Conservation (phyloP, 768 basidiomycete species). For the Lactifluus hygrophoroides region DNA sequence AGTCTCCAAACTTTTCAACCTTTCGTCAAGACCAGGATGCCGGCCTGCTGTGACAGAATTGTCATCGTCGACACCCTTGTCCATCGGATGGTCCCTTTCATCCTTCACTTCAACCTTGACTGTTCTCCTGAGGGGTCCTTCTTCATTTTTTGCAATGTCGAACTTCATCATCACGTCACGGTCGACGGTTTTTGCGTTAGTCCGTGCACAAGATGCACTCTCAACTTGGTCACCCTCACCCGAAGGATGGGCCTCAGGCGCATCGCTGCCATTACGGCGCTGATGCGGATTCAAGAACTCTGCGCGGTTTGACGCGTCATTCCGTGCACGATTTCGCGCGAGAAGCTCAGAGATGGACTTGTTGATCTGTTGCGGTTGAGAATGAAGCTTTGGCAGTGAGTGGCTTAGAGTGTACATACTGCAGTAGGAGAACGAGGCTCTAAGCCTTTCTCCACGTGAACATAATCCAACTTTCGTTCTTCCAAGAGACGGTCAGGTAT, state of each 20-base stretch:
- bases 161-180: slow-evolving; percentile 78
- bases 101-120: slow-evolving; percentile 28
- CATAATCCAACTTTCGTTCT: slow-evolving; percentile 60
- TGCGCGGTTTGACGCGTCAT: slow-evolving; percentile 65
- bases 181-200: slow-evolving; percentile 61
- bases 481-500: slow-evolving; percentile 36
- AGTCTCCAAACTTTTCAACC: slow-evolving; percentile 56
- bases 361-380: slow-evolving; percentile 36
- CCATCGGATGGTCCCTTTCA: not conserved
- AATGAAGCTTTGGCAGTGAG: not conserved
- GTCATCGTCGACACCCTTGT: slow-evolving; percentile 14
- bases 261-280: slow-evolving; percentile 30
- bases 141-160: slow-evolving; percentile 79
- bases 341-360: slow-evolving; percentile 67
- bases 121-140: slow-evolving; percentile 63
- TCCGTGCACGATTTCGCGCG: slow-evolving; percentile 59
- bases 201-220: slow-evolving; percentile 56
- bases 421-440: slow-evolving; percentile 47
- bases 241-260: not conserved
- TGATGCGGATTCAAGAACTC: slow-evolving; percentile 65
- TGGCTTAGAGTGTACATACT: slow-evolving; percentile 34
- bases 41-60: slow-evolving; percentile 33
- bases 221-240: slow-evolving; percentile 26
- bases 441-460: slow-evolving; percentile 39
- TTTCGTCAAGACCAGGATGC: slow-evolving; percentile 55